Evolutionary conservation across 140 eudicot genomes (phyloP).

Genomic region (Ambrosia hybrid): DNA sequence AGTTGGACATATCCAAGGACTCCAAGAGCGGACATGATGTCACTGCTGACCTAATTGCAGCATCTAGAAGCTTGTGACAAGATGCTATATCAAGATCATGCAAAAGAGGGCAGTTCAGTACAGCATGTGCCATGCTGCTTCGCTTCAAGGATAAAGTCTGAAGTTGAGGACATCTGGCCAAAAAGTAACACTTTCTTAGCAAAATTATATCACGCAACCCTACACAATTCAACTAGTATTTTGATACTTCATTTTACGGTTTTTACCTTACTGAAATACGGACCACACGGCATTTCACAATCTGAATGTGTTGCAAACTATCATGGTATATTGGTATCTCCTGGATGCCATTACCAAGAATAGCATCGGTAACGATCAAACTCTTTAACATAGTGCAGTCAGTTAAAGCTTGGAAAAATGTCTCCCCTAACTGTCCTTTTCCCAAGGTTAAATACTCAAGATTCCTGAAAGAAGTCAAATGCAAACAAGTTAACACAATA

Average conservation of each 20-base stretch:
- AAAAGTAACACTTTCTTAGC: constrained; percentile 18
- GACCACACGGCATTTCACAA: constrained; percentile 86
- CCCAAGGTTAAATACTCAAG: constrained; percentile 82
- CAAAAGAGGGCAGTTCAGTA: constrained; percentile 83
- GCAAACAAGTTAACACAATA: constrained; percentile 22
- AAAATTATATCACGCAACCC: constrained; percentile 8
- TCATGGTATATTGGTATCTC: constrained; percentile 81
- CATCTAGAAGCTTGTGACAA: constrained; percentile 98
- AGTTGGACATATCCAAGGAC: constrained; percentile 88
- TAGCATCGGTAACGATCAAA: constrained; percentile 73
- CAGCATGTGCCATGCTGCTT: constrained; percentile 94
- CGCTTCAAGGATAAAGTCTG: constrained; percentile 82
- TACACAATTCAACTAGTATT: constrained; percentile 9
- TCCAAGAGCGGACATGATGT: constrained; percentile 82
- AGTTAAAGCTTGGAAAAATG: constrained; percentile 72
- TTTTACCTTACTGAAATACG: constrained; percentile 90
- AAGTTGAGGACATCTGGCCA: constrained; percentile 90
- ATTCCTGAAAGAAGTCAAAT: constrained; percentile 51
- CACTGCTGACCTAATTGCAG: constrained; percentile 91
- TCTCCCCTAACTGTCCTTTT: constrained; percentile 79
- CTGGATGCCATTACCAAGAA: constrained; percentile 84
- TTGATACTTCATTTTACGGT: constrained; percentile 1
- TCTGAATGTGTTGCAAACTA: constrained; percentile 66
- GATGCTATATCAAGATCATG: constrained; percentile 88
- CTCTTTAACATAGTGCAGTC: constrained; percentile 75